Base-by-base conservation (phyloP, 148 eudicot genomes). In the Rhododendron vialii region DNA sequence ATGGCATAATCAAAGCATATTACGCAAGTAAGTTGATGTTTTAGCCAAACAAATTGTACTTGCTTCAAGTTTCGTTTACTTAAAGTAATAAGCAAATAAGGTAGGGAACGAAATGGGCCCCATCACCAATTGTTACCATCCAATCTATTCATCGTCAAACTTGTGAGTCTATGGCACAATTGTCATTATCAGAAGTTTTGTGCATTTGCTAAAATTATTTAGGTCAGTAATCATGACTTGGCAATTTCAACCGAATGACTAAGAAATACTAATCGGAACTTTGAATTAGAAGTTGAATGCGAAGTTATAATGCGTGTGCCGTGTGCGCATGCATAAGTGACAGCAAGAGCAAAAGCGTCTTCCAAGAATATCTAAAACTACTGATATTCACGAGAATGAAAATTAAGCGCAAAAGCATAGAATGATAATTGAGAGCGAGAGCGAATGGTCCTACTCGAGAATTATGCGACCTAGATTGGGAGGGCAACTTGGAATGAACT, bases 331-430 rank as follows among this genome's bases (percentile, higher is more conserved):
- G 57, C 18, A 15, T 51, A 0, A 51, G 55, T 41, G 45, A 41
- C 7, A 6, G 1, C 1, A 41, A 41, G 45, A 7, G 0, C 45
- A 41, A 51, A 41, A 51, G 17, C 55, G 55, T 51, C 55, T 51
- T 13, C 4, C 0, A 15, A 51, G 1, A 51, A 51, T 3, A 50
- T 41, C 43, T 41, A 41, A 6, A 5, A 41, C 1, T 41, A 41
- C 1, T 41, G 7, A 41, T 41, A 41, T 41, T 41, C 45, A 41
- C 7, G 7, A 41, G 43, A 5, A 41, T 7, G 7, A 41, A 41
- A 0, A 38, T 38, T 5, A 6, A 38, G 5, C 4, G 0, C 0
- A 3, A 4, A 0, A 36, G 41, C 5, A 0, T 36, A 36, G 5
- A 0, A 2, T 4, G 41, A 36, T 36, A 38, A 38, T 38, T 38